Conservation (phyloP, 345 rosid species). For the Camelina sativa region DNA sequence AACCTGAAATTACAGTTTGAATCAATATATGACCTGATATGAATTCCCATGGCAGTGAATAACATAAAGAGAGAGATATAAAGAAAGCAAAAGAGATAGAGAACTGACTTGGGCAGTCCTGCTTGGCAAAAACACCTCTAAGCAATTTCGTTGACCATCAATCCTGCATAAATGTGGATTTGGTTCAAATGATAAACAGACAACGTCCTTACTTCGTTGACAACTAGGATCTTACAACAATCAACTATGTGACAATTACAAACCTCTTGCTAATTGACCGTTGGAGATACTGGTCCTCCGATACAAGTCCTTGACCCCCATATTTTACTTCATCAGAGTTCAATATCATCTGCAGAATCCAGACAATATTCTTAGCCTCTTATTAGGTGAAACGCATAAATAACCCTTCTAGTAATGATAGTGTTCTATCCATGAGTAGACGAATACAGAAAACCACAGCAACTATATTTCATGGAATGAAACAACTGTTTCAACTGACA, state of each 20-base stretch:
- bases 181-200: conserved; percentile 23
- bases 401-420: conserved; percentile 3
- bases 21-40: conserved; percentile 9
- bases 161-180: conserved; percentile 53
- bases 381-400: conserved; percentile 15
- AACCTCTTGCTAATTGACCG: conserved; percentile 75
- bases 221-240: not conserved
- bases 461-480: conserved; percentile 1
- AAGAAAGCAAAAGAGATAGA: conserved; percentile 14
- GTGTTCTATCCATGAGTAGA: not conserved
- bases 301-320: conserved; percentile 75
- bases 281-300: conserved; percentile 64
- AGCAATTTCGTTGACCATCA: conserved; percentile 77
- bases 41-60: conserved; percentile 10
- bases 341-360: conserved; percentile 59
- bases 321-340: conserved; percentile 80
- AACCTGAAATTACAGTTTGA: conserved; percentile 48
- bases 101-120: conserved; percentile 88
- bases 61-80: conserved; percentile 25
- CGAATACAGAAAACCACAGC: not conserved
- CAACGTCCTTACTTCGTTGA: conserved; percentile 19
- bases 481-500: conserved; percentile 10
- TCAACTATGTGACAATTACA: conserved; percentile 26
- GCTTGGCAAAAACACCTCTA: conserved; percentile 79
- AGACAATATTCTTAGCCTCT: not conserved